Conservation (phyloP, 768 basidiomycete genomes). For the Kondoa subrosea region DNA sequence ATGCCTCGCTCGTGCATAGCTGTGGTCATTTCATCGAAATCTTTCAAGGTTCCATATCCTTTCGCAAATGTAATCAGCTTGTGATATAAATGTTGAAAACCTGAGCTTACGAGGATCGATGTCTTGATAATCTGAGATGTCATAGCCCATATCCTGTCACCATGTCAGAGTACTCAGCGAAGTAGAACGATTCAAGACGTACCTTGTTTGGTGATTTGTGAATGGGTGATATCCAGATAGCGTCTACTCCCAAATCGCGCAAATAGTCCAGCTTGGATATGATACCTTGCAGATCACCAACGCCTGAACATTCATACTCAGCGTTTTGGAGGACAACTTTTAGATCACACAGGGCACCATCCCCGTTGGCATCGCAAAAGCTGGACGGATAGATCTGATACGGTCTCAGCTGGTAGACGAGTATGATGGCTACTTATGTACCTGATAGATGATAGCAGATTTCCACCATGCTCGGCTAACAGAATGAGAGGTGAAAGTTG, state of each 20-base stretch:
- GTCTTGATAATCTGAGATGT: slow-evolving; percentile 48
- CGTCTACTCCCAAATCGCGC: slow-evolving; percentile 42
- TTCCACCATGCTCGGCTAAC: slow-evolving; percentile 33
- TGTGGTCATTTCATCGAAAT: slow-evolving; percentile 30
- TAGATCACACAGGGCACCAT: no score
- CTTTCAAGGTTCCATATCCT: slow-evolving; percentile 45
- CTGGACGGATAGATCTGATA: slow-evolving; percentile 47
- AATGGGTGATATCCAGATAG: slow-evolving; percentile 59
- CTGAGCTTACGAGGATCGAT: no score
- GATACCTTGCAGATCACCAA: slow-evolving; percentile 56
- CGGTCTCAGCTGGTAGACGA: background rate
- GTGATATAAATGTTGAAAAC: background rate
- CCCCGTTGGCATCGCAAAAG: slow-evolving; percentile 50
- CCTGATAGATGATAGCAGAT: slow-evolving; percentile 44
- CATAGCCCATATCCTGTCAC: slow-evolving; percentile 9
- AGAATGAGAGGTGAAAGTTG: no score
- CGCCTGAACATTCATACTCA: no score
- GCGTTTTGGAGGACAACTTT: no score
- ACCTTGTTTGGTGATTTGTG: slow-evolving; percentile 44
- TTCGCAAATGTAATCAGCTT: background rate
- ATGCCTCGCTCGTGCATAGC: slow-evolving; percentile 46
- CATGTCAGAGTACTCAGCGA: background rate
- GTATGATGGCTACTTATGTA: background rate
- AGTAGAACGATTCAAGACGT: no score
- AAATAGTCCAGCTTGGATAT: slow-evolving; percentile 50